Conservation (phyloP, 345 rosid species). For the Brassica cretica region DNA sequence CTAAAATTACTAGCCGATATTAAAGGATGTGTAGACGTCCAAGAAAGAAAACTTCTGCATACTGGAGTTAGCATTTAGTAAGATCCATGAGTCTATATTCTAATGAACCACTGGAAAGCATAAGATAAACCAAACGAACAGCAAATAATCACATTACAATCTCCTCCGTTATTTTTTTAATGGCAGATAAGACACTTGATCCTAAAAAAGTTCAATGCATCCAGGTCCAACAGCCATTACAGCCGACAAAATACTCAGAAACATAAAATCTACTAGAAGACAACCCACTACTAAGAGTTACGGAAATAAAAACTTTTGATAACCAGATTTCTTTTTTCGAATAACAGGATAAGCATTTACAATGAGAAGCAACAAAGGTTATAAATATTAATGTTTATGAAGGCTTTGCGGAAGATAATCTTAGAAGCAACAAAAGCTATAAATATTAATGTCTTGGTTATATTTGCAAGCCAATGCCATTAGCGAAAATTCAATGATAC, state of each 20-base stretch:
- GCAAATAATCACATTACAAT: not conserved
- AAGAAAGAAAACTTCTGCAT: not conserved
- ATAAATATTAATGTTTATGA: not conserved
- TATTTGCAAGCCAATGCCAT: slow-evolving; percentile 75
- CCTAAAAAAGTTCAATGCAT: not conserved
- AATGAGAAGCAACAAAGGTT: not conserved
- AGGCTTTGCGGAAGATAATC: slow-evolving; percentile 72
- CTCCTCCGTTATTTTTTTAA: not conserved
- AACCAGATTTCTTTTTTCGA: not conserved
- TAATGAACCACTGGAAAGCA: not conserved
- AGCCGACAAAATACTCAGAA: not conserved
- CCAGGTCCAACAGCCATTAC: not conserved
- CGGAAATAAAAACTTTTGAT: not conserved
- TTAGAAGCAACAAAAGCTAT: not conserved
- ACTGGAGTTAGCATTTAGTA: not conserved
- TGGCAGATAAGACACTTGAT: not conserved
- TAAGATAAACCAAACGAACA: not conserved
- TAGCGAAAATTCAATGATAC: slow-evolving; percentile 66
- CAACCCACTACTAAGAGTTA: not conserved
- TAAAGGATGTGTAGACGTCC: not conserved
- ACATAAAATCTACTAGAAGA: not conserved
- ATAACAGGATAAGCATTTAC: not conserved
- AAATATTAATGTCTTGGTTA: slow-evolving; percentile 49
- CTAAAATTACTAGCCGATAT: not conserved
- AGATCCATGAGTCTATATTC: not conserved